A percentile compares a stretch with the other conserved stretches of the same genome.
Evolutionary conservation across 129 eudicot species (phyloP).

Genomic region (Tanacetum coccineum): DNA sequence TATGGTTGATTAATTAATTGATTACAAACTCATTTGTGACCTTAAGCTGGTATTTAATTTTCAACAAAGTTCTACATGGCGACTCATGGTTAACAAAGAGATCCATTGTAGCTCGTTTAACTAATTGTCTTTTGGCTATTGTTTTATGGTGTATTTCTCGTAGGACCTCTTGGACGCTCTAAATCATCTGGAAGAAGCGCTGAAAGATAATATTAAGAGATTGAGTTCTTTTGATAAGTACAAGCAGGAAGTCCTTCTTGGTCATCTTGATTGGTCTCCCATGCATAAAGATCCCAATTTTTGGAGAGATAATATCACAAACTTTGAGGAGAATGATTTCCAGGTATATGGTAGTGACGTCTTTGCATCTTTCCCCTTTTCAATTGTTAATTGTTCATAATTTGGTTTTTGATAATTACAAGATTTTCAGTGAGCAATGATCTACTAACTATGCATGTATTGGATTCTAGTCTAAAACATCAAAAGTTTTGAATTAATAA

Average conservation of each 20-base stretch:
- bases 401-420: background rate
- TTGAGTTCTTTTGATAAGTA: conserved; percentile 78
- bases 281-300: conserved; percentile 88
- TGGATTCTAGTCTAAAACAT: too few species aligned
- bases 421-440: background rate
- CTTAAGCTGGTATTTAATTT: too few species aligned
- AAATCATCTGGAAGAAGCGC: conserved; percentile 89
- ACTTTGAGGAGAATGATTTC: conserved; percentile 89
- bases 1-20: too few species aligned
- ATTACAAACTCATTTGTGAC: too few species aligned
- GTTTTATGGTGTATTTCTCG: background rate
- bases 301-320: conserved; percentile 81
- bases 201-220: conserved; percentile 73
- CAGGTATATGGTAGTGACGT: conserved; percentile 46
- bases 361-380: background rate
- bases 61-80: too few species aligned
- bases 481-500: too few species aligned
- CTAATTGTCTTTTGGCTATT: background rate
- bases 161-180: conserved; percentile 96
- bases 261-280: conserved; percentile 46
- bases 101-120: background rate
- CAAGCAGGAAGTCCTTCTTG: conserved; percentile 45
- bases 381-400: background rate
- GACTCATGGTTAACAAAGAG: background rate
- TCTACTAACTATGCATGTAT: background rate